These are phyloP conservation scores for Pistacia vera DNA, from an alignment of 345 rosid species.

Conservation along the genomic window DNA sequence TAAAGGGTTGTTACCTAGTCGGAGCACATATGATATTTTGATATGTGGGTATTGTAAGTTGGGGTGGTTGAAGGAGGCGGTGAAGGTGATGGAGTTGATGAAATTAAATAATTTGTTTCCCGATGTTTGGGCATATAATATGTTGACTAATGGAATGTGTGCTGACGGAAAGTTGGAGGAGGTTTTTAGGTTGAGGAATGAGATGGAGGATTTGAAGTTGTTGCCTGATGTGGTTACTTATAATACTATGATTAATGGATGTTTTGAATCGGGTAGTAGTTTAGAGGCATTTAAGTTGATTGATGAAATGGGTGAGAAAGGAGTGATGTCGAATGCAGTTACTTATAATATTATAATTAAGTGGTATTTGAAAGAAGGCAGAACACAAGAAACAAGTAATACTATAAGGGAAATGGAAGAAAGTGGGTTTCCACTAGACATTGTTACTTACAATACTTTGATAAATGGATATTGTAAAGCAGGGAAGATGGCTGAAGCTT, in stretches of 20 bases:
- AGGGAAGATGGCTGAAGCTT: constrained; percentile 63
- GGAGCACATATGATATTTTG: constrained; percentile 59
- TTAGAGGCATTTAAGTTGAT: constrained; percentile 56
- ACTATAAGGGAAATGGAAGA: constrained; percentile 56
- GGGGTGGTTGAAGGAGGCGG: constrained; percentile 78
- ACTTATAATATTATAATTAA: constrained; percentile 67
- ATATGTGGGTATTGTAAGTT: constrained; percentile 73
- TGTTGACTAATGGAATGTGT: constrained; percentile 66
- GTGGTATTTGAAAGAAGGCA: constrained; percentile 76
- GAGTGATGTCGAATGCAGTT: constrained; percentile 56
- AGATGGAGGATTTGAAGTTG: constrained; percentile 67
- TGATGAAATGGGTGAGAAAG: constrained; percentile 63
- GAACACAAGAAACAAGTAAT: constrained; percentile 58
- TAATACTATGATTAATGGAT: constrained; percentile 79
- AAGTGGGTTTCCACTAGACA: constrained; percentile 58
- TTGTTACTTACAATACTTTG: constrained; percentile 69
- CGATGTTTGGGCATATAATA: constrained; percentile 69
- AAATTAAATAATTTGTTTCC: constrained; percentile 50
- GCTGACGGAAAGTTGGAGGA: constrained; percentile 55
- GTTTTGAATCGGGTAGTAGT: constrained; percentile 49
- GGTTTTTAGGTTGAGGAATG: constrained; percentile 59
- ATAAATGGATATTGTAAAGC: constrained; percentile 64
- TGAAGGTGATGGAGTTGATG: constrained; percentile 72
- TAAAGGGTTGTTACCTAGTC: constrained; percentile 57
- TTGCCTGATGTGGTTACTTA: constrained; percentile 79